These are phyloP conservation scores for Posidonia oceanica DNA, from an alignment of 116 monocot genomes.

Conservation along the genomic window DNA sequence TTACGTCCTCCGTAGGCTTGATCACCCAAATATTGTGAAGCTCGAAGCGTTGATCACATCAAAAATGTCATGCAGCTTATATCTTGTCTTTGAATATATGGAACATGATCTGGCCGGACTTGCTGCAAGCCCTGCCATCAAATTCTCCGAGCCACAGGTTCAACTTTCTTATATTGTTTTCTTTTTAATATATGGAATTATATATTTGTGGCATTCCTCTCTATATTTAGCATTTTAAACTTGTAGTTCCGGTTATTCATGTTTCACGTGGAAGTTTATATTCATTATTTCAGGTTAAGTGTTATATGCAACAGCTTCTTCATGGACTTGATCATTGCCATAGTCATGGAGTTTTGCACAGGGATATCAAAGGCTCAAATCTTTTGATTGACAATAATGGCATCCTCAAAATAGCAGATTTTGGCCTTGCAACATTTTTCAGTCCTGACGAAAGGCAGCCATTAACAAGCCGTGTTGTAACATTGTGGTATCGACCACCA, in stretches of 20 bases:
- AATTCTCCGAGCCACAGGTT: slow-evolving; percentile 86
- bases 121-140: slow-evolving; percentile 49
- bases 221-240: background rate
- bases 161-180: background rate
- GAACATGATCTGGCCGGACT: slow-evolving; percentile 95
- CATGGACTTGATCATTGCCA: slow-evolving; percentile 84
- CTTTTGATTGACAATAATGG: slow-evolving; percentile 80
- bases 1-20: slow-evolving; percentile 60
- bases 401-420: slow-evolving; percentile 71
- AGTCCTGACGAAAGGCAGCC: slow-evolving; percentile 42
- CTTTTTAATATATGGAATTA: background rate
- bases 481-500: slow-evolving; percentile 93
- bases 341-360: slow-evolving; percentile 62
- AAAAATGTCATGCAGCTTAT: slow-evolving; percentile 53
- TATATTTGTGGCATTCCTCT: background rate
- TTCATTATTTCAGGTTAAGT: slow-evolving; percentile 46
- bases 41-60: slow-evolving; percentile 83
- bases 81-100: slow-evolving; percentile 94
- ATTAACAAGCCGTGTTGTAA: slow-evolving; percentile 89
- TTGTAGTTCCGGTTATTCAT: background rate
- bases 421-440: slow-evolving; percentile 77
- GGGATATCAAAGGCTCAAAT: slow-evolving; percentile 94
- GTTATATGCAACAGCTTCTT: slow-evolving; percentile 83
- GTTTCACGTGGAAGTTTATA: background rate
- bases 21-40: slow-evolving; percentile 84